phyloP scores from a whole-genome alignment of 345 rosid species.

The Salix udensis region DNA sequence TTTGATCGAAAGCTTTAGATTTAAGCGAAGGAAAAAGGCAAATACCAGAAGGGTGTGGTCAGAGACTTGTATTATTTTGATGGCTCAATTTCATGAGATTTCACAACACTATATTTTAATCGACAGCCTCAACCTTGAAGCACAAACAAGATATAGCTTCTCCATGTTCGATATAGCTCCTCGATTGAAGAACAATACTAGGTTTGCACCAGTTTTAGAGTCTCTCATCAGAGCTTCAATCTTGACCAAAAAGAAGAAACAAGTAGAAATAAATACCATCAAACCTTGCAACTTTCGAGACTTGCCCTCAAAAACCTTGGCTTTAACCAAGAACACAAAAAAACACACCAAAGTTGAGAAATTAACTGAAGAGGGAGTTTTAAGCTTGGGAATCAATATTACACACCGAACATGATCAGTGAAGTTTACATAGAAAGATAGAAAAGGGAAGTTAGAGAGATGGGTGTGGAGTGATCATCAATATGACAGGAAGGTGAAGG shows the following conservation, averaged over 20 bases:
- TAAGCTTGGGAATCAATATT: conserved; percentile 14
- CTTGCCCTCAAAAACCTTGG: not conserved
- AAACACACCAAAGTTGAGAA: not conserved
- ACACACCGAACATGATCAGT: not conserved
- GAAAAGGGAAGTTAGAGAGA: conserved; percentile 8
- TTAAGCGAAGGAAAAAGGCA: conserved; percentile 36
- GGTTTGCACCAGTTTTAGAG: too few species aligned
- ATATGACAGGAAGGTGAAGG: conserved; percentile 67
- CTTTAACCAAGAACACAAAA: not conserved
- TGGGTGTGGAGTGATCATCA: conserved; percentile 33
- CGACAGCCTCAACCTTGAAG: conserved; percentile 4
- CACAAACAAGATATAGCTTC: not conserved
- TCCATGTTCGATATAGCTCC: not conserved
- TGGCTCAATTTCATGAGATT: conserved; percentile 2
- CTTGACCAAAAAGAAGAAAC: too few species aligned
- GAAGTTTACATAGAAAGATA: conserved; percentile 9
- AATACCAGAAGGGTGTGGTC: conserved; percentile 30
- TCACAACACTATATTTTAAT: not conserved
- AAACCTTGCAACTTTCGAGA: too few species aligned
- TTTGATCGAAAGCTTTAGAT: conserved; percentile 7
- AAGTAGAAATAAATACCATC: too few species aligned
- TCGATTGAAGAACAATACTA: not conserved
- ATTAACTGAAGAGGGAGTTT: conserved; percentile 17
- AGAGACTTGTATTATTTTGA: not conserved
- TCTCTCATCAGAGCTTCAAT: too few species aligned